Percentiles rank a stretch among this genome's conserved stretches.
Conservation (phyloP, 2,329 filamentous ascomycete genomes). For the Aureobasidium sp. region DNA sequence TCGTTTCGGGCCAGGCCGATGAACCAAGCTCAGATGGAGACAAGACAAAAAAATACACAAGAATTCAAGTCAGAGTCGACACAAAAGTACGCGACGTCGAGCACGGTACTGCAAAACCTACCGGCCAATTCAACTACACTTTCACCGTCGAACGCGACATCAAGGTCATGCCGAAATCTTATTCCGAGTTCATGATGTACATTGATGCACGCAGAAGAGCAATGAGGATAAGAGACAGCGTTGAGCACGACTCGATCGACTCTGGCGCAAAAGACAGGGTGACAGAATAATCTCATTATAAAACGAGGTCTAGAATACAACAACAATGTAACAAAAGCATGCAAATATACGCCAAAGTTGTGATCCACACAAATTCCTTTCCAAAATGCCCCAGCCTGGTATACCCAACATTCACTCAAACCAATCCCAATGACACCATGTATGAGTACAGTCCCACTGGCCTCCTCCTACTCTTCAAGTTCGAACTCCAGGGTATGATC, state of each 20-base stretch:
- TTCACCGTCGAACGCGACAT: constrained; percentile 58
- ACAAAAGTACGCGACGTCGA: constrained; percentile 65
- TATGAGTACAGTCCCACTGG: too few species aligned
- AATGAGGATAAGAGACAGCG: constrained; percentile 40
- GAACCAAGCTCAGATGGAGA: constrained; percentile 24
- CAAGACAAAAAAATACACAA: constrained; percentile 38
- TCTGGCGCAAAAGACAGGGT: constrained; percentile 22
- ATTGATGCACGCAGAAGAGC: constrained; percentile 51
- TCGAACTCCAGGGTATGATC: constrained; percentile 35
- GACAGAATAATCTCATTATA: constrained; percentile 20
- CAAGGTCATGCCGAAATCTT: constrained; percentile 55
- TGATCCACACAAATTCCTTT: not conserved
- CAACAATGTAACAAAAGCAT: not conserved
- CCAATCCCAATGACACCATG: too few species aligned
- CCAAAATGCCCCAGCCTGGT: not conserved
- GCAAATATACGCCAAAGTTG: not conserved
- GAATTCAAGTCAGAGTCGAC: constrained; percentile 62
- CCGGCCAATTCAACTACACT: constrained; percentile 69
- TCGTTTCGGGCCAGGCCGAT: constrained; percentile 32
- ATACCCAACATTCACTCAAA: not conserved
- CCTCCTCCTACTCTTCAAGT: constrained; percentile 28
- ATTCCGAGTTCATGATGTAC: constrained; percentile 57
- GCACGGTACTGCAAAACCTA: constrained; percentile 57
- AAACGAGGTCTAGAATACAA: not conserved
- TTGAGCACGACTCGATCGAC: constrained; percentile 24